phyloP scores from a whole-genome alignment of 495 filamentous ascomycete genomes.

The Neurospora tetrasperma region DNA sequence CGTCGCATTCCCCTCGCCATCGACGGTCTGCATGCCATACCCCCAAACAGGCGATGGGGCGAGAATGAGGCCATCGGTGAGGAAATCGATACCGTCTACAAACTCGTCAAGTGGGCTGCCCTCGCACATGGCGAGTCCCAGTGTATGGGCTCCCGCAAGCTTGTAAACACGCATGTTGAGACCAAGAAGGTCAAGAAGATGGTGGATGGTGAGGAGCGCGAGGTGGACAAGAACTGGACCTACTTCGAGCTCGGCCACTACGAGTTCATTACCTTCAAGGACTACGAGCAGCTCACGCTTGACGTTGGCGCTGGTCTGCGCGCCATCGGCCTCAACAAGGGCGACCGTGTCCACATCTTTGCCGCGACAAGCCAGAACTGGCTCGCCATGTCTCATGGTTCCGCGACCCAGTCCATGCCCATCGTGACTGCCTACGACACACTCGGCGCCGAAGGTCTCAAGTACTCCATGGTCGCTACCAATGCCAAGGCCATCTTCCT shows the following conservation, averaged over 20 bases:
- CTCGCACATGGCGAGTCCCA: conserved; percentile 82
- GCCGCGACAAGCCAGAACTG: conserved; percentile 80
- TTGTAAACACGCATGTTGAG: conserved; percentile 81
- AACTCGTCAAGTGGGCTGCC: conserved; percentile 70
- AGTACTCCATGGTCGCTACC: conserved; percentile 85
- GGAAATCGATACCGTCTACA: conserved; percentile 73
- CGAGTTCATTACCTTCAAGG: conserved; percentile 74
- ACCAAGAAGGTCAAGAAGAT: conserved; percentile 97
- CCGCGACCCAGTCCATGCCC: conserved; percentile 48
- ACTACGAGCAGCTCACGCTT: conserved; percentile 70
- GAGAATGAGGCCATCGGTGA: conserved; percentile 37
- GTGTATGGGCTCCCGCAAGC: conserved; percentile 66
- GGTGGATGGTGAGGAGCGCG: conserved; percentile 76
- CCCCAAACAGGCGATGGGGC: conserved; percentile 1
- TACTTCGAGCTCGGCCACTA: conserved; percentile 91
- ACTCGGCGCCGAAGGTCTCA: conserved; percentile 83
- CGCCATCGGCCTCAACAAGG: conserved; percentile 66
- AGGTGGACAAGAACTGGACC: conserved; percentile 93
- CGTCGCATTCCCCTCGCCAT: conserved; percentile 66
- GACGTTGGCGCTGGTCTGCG: conserved; percentile 68
- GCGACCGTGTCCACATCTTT: conserved; percentile 75
- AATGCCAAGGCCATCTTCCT: conserved; percentile 81
- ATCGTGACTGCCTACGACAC: conserved; percentile 73
- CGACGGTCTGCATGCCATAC: conserved; percentile 52
- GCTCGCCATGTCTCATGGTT: conserved; percentile 53